These are phyloP conservation scores for Lactarius deliciosus DNA, from an alignment of 768 basidiomycete genomes.

Conservation along the genomic window DNA sequence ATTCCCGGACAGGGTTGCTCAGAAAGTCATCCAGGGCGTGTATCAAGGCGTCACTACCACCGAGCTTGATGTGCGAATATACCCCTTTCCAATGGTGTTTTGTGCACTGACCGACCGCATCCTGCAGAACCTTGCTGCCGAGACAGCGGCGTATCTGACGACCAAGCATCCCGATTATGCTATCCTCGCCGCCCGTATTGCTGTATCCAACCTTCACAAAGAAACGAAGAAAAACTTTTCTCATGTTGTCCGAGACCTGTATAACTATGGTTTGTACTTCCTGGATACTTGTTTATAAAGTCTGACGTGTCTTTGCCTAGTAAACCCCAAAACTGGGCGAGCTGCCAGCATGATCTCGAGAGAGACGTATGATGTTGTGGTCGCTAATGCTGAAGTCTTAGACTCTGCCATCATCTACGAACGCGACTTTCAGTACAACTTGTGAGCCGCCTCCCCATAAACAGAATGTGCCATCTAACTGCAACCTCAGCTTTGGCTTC, in stretches of 20 bases:
- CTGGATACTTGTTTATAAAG: background rate
- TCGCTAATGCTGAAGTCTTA: conserved; percentile 73
- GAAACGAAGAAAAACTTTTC: conserved; percentile 99
- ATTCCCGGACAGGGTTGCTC: conserved; percentile 59
- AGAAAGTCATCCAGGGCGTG: conserved; percentile 91
- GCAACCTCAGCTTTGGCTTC: conserved; percentile 82
- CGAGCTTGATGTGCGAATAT: conserved; percentile 82
- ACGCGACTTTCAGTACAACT: conserved; percentile 97
- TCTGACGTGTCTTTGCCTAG: conserved; percentile 37
- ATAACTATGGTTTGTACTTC: conserved; percentile 67
- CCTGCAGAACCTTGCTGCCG: conserved; percentile 86
- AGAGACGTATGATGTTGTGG: conserved; percentile 79
- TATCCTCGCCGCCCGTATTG: conserved; percentile 96
- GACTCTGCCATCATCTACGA: conserved; percentile 98
- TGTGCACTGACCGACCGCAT: conserved; percentile 4
- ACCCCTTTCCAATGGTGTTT: background rate
- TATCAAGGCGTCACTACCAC: conserved; percentile 96
- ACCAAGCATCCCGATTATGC: conserved; percentile 98
- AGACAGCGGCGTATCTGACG: conserved; percentile 96
- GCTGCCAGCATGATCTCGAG: conserved; percentile 90
- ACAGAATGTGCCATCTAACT: conserved; percentile 11
- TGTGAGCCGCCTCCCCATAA: conserved; percentile 47
- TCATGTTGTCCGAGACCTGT: conserved; percentile 86
- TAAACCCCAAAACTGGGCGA: conserved; percentile 93
- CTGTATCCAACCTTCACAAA: conserved; percentile 98